A percentile compares a stretch with the other conserved stretches of the same genome.
These are phyloP conservation scores for Flaveria trinervia DNA, from an alignment of 129 eudicot genomes.

Conservation along the genomic window DNA sequence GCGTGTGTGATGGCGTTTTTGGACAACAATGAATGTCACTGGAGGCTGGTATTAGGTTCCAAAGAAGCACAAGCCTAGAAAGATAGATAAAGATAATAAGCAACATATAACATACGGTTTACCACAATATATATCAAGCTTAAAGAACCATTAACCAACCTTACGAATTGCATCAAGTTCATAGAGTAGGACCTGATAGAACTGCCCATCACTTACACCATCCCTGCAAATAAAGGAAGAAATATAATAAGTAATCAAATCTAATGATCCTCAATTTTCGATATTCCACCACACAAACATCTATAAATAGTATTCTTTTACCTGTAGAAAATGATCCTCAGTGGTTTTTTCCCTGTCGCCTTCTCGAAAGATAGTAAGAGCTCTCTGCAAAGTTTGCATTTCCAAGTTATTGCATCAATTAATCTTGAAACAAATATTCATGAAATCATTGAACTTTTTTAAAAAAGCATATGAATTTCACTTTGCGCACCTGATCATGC, in stretches of 20 bases:
- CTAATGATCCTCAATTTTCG: not conserved
- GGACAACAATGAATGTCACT: constrained; percentile 90
- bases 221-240: constrained; percentile 48
- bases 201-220: constrained; percentile 94
- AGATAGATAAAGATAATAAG: constrained; percentile 18
- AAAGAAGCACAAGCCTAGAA: constrained; percentile 93
- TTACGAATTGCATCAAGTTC: constrained; percentile 98
- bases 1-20: constrained; percentile 92
- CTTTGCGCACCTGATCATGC: constrained; percentile 76
- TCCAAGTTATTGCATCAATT: not conserved
- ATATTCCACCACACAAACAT: not conserved
- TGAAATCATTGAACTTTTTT: not conserved
- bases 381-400: constrained; percentile 54
- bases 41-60: constrained; percentile 88
- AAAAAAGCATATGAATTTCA: not conserved
- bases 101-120: constrained; percentile 10
- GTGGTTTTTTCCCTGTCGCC: constrained; percentile 79
- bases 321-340: constrained; percentile 89
- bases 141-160: constrained; percentile 40
- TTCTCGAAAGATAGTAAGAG: constrained; percentile 72
- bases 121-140: not conserved
- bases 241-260: not conserved
- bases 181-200: constrained; percentile 84
- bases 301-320: constrained; percentile 10
- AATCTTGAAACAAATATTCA: not conserved